phyloP scores from a whole-genome alignment of 2,329 filamentous ascomycete genomes.

The Penicillium sp. region DNA sequence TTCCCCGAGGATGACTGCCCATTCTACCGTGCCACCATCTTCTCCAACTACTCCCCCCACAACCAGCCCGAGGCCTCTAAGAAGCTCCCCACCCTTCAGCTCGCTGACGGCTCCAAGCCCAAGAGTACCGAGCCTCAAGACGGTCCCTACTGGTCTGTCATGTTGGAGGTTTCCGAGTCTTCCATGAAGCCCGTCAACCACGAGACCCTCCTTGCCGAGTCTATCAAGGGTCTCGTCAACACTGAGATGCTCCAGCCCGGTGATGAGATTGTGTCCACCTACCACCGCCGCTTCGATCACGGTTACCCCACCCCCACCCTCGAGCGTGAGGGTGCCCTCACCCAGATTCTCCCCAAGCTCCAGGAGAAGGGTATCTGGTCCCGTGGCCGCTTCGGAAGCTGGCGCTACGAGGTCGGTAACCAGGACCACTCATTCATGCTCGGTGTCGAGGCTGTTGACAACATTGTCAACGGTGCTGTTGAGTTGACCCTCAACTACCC shows the following conservation, averaged over 20 bases:
- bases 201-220: constrained; percentile 80
- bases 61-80: constrained; percentile 83
- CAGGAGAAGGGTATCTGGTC: constrained; percentile 90
- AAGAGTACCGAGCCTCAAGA: constrained; percentile 69
- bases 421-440: constrained; percentile 98
- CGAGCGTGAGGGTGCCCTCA: constrained; percentile 92
- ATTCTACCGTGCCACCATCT: constrained; percentile 99
- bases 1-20: constrained; percentile 98
- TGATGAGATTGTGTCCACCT: constrained; percentile 96
- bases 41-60: constrained; percentile 99
- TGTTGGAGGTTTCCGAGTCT: constrained; percentile 97
- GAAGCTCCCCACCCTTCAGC: constrained; percentile 80
- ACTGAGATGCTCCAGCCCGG: constrained; percentile 89
- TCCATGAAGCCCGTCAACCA: constrained; percentile 90
- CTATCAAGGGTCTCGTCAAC: constrained; percentile 94
- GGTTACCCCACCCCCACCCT: constrained; percentile 94
- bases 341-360: constrained; percentile 87
- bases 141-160: constrained; percentile 99
- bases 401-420: constrained; percentile 96
- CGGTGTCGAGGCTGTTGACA: constrained; percentile 87
- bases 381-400: constrained; percentile 94
- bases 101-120: constrained; percentile 81
- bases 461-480: constrained; percentile 82
- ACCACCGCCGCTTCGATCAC: constrained; percentile 97
- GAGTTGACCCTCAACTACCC: constrained; percentile 96